Evolutionary conservation across 192 early-diverging fungal genomes (phyloP).

Genomic region (Dissophora ornata): DNA sequence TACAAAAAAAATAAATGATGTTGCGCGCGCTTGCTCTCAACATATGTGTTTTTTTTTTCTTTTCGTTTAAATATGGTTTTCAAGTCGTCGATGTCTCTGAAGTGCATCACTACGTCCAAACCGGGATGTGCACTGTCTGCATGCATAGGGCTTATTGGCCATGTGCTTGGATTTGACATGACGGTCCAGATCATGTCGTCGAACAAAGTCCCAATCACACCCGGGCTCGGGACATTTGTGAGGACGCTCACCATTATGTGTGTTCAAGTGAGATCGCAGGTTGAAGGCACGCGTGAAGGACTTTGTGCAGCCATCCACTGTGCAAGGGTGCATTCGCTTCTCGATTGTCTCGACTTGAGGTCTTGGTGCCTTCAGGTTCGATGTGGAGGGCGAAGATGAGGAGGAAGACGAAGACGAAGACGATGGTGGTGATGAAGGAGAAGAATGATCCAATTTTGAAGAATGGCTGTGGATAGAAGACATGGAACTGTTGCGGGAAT

Average conservation of each 20-base stretch:
- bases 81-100: constrained; percentile 66
- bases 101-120: constrained; percentile 84
- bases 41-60: not conserved
- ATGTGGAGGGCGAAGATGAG: not conserved
- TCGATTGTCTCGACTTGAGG: constrained; percentile 33
- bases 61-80: constrained; percentile 40
- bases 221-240: constrained; percentile 71
- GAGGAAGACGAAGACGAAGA: constrained; percentile 14
- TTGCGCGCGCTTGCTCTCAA: constrained; percentile 3
- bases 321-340: constrained; percentile 52
- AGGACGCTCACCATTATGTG: constrained; percentile 81
- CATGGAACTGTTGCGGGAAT: constrained; percentile 46
- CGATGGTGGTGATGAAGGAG: constrained; percentile 9
- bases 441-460: constrained; percentile 2
- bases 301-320: constrained; percentile 74
- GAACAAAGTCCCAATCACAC: constrained; percentile 75
- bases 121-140: constrained; percentile 70
- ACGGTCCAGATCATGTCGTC: constrained; percentile 83
- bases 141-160: constrained; percentile 68
- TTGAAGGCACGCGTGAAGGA: constrained; percentile 89
- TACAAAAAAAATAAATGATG: constrained; percentile 1
- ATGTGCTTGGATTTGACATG: constrained; percentile 75
- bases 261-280: constrained; percentile 82
- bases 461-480: constrained; percentile 38
- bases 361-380: constrained; percentile 7